Evolutionary conservation across 1,284 basidiomycete genomes (phyloP), one percentile per base, ranked within the genome.

Genomic region (Apiotrichum veenhuisii): DNA sequence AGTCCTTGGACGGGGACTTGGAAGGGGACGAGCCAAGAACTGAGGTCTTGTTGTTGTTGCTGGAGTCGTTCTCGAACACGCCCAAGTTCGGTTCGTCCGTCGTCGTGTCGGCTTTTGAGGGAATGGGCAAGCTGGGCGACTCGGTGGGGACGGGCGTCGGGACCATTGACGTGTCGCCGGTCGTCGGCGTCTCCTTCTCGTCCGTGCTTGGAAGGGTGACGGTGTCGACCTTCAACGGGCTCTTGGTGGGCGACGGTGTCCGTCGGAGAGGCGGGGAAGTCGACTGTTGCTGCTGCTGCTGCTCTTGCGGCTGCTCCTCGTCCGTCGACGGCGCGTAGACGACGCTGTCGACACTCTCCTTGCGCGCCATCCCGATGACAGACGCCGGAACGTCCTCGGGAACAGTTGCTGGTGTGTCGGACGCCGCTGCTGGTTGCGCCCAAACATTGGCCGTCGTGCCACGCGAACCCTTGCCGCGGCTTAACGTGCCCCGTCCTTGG

Each of bases 401-500:
- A 3, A 43, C 38, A 5, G 37, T 34, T 9, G 38, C 17, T 11
- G 44, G 14, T 23, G 46, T 37, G n/a, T 48, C 46, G 30, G 7
- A 7, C 5, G 43, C 8, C 2, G 26, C 18, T 4, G 40, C 40
- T 3, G 26, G 7, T 15, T 46, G 22, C 10, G 53, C 53, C 46
- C 46, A 44, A 1, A 40, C 25, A 20, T 54, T 55, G 5, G 53
- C 50, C 34, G 49, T n/a, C 43, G 47, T 52, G 2, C 50, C 55
- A 42, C 61, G 55, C 26, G 58, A 50, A 2, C 55, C 51, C 54
- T 63, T 63, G 50, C 62, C 62, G 15, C 62, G 55, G 38, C 55
- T 52, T 37, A 63, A 33, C 23, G 62, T 63, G 20, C 53, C 53
- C 5, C 56, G 50, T 2, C 45, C 53, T 47, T 59, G 43, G 44